These are phyloP conservation scores for Blumeria graminis DNA, from an alignment of 2,329 filamentous ascomycete genomes.

Conservation along the genomic window DNA sequence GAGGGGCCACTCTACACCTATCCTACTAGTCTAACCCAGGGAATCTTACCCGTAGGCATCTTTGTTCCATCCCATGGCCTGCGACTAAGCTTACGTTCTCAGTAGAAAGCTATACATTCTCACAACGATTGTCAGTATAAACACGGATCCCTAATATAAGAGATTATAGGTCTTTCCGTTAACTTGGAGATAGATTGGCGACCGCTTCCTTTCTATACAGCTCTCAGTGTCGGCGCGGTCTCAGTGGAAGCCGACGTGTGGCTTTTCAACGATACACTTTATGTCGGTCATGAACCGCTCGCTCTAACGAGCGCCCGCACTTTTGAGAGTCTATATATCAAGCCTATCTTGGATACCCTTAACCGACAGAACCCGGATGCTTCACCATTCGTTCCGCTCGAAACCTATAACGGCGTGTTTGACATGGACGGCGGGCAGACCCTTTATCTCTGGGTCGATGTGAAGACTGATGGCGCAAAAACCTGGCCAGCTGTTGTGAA, in stretches of 20 bases:
- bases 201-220: constrained; percentile 11
- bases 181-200: constrained; percentile 25
- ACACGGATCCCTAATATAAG: constrained; percentile 19
- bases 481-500: constrained; percentile 31
- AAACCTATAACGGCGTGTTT: constrained; percentile 33
- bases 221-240: constrained; percentile 9
- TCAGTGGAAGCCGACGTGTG: constrained; percentile 13
- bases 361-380: constrained; percentile 15
- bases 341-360: constrained; percentile 11
- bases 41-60: constrained; percentile 27
- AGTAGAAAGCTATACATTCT: constrained; percentile 25
- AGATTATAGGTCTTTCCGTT: constrained; percentile 23
- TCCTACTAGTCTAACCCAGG: constrained; percentile 35
- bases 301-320: constrained; percentile 9
- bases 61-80: not conserved
- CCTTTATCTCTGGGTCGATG: constrained; percentile 38
- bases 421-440: constrained; percentile 31
- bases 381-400: constrained; percentile 19
- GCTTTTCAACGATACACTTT: constrained; percentile 11
- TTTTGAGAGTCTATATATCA: constrained; percentile 12
- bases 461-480: constrained; percentile 30
- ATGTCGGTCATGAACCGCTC: constrained; percentile 11
- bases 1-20: constrained; percentile 28
- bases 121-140: constrained; percentile 35
- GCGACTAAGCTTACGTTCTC: not conserved